Base-by-base conservation (phyloP, 2,329 filamentous ascomycete species). In the Colletotrichum sp. region DNA sequence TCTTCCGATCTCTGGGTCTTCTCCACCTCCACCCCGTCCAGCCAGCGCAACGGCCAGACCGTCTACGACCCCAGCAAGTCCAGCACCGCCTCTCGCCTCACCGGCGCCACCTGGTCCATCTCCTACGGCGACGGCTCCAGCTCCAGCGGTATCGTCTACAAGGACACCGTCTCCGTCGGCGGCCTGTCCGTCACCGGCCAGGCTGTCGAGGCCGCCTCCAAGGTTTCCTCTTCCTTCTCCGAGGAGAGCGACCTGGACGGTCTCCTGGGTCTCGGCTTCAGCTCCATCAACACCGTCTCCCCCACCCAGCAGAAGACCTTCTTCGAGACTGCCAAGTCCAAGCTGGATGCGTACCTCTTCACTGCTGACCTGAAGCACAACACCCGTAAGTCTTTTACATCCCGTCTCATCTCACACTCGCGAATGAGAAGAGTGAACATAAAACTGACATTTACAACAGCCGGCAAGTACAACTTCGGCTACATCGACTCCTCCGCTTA, bases 261-360 rank as follows among this genome's bases (percentile, higher is more conserved):
- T 18, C 88, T 95, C 5, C 86, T 95, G 21, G 93, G 93, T 16
- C 89, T 95, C 30, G 93, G 89, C 7, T 95, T 93, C 82, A 90
- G 89, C 79, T 79, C 68, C 57, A 80, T 83, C 64, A 84, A 84
- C 80, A 78, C 79, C 3, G 81, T 81, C 26, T 34, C 28, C n/a
- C 82, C 83, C 8, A 74, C 87, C 18, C 86, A 60, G 61, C 81
- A 82, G 71, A 75, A 74, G 60, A 84, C 83, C 52, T 84, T 81
- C 52, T 78, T 78, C 57, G 71, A 74, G 58, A 78, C 76, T 21
- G 75, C 75, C 38, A 79, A 75, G 72, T 68, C 71, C 38, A 57
- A 77, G 52, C 48, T 79, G 24, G 36, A 65, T 32, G 30, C 68
- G 4, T 76, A 66, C 21, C 13, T 79, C 24, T 79, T 78, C 76